Evolutionary conservation across 345 rosid species (phyloP).

Genomic region (Streptanthus diversifolius): DNA sequence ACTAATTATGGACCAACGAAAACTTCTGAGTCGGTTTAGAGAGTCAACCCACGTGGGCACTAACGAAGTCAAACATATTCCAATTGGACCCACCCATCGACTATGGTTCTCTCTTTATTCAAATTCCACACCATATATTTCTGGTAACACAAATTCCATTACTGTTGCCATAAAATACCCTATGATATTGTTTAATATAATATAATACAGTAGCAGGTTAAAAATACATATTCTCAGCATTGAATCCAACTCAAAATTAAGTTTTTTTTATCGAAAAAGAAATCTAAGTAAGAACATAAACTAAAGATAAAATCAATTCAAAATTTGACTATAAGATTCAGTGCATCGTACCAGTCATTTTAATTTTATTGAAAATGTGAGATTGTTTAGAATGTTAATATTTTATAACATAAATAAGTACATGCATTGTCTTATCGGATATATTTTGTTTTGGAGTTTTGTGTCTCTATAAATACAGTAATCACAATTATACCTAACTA

Average conservation of each 20-base stretch:
- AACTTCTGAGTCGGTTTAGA: constrained; percentile 17
- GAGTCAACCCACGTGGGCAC: constrained; percentile 37
- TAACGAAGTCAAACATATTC: constrained; percentile 27
- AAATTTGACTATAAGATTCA: not conserved
- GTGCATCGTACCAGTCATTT: not conserved
- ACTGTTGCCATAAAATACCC: constrained; percentile 13
- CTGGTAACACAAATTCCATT: constrained; percentile 2
- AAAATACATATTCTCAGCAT: not conserved
- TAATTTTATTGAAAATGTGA: not conserved
- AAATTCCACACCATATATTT: constrained; percentile 11
- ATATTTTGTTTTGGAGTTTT: too few relatives aligned
- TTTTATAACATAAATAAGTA: not conserved
- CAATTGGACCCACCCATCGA: not conserved
- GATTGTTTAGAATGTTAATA: not conserved
- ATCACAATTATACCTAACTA: not conserved
- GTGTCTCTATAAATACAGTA: too few relatives aligned
- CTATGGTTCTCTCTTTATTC: constrained; percentile 13
- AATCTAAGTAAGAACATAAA: not conserved
- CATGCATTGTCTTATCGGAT: not conserved
- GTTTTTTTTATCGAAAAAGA: not conserved
- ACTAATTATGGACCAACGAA: constrained; percentile 13
- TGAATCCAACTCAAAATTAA: not conserved
- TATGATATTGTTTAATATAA: not conserved
- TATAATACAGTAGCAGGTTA: not conserved
- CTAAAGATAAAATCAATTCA: not conserved